Evolutionary conservation across 371 early-diverging fungal species (phyloP), one percentile per base, ranked within the genome.

Genomic region (Mortierella sp.): DNA sequence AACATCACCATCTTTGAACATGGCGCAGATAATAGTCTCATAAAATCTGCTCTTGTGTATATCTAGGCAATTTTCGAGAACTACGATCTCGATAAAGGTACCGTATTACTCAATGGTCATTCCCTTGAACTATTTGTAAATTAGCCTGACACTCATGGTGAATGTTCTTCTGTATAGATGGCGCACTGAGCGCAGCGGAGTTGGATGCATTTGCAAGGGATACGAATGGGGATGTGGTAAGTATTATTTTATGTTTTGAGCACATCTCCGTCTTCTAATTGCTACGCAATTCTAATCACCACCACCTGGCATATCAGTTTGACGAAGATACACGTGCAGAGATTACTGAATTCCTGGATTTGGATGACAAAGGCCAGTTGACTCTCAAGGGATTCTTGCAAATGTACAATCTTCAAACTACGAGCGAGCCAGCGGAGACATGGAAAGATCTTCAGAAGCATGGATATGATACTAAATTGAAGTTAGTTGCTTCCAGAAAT

Each of bases 341-440:
- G 79, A 91, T 93, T 43, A 75, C 78, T 20, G 88, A 88, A 51
- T 88, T 84, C 26, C 89, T 94, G 81, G 89, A 91, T 73, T 76
- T 87, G 37, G 87, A 89, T 67, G 83, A 78, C 24, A 77, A 89
- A 37, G 88, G 89, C 35, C 70, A 89, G 30, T 70, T 94, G 63
- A 90, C 92, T 2, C 83, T 78, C 52, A 83, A 86, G 51, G 93
- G 94, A 6, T 93, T 93, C 75, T 73, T 93, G 64, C 89, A 94
- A 80, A 91, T 94, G 91, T 92, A 91, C 83, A 90, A 92, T 70
- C 83, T 92, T 74, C 93, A 93, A 78, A 91, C 92, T 2, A 70
- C 87, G 20, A 86, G 86, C 51, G 94, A 94, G 43, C 90, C 90
- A 47, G 90, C 88, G 73, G 93, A 92, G 76, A 94, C 94, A 18